Percentiles rank a stretch among this genome's conserved stretches.
phyloP scores from a whole-genome alignment of 2,329 filamentous ascomycete species.

The Xylariales sp. region DNA sequence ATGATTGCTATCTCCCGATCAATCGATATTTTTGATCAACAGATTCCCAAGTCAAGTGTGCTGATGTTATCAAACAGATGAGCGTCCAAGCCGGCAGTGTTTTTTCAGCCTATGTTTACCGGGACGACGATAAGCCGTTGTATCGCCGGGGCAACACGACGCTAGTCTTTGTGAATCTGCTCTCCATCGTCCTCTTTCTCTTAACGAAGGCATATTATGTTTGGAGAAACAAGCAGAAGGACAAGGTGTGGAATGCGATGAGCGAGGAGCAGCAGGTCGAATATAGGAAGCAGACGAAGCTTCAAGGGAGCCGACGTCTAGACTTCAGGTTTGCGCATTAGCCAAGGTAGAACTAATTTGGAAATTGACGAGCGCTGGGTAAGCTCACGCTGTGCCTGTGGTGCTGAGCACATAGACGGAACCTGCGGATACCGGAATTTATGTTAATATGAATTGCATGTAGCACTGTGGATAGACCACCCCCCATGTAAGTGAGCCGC shows the following conservation, averaged over 20 bases:
- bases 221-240: conserved; percentile 41
- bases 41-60: too few species aligned
- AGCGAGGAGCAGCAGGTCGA: conserved; percentile 38
- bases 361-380: too few species aligned
- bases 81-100: conserved; percentile 30
- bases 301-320: conserved; percentile 35
- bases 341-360: too few species aligned
- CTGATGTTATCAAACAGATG: conserved; percentile 26
- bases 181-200: conserved; percentile 46
- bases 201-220: conserved; percentile 50
- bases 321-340: conserved; percentile 38
- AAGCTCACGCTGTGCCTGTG: too few species aligned
- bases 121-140: conserved; percentile 47
- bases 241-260: conserved; percentile 43
- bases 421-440: too few species aligned
- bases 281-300: conserved; percentile 39
- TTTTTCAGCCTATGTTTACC: conserved; percentile 41
- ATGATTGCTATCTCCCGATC: too few species aligned
- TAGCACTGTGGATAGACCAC: too few species aligned
- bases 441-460: too few species aligned
- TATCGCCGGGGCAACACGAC: conserved; percentile 52
- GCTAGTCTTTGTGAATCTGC: conserved; percentile 43
- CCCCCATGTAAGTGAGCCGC: too few species aligned
- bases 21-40: too few species aligned
- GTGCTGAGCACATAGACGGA: too few species aligned